Evolutionary conservation across 371 early-diverging fungal genomes (phyloP).

Genomic region (Nosema granulosis): DNA sequence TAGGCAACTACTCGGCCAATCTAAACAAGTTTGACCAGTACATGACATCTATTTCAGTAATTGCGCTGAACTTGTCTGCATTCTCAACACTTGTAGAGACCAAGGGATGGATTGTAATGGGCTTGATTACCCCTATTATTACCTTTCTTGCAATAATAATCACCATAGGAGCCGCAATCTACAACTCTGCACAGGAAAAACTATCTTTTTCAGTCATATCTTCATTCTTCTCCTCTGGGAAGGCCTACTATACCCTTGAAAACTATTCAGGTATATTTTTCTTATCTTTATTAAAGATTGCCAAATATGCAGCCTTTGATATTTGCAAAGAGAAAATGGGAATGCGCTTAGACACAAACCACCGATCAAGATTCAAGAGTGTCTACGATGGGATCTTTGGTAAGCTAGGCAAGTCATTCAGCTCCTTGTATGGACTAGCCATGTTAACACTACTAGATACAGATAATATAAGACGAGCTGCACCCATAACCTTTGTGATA

Average conservation of each 20-base stretch:
- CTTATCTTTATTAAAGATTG: conserved; percentile 55
- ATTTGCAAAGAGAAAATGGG: conserved; percentile 66
- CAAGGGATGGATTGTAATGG: conserved; percentile 61
- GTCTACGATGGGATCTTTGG: conserved; percentile 67
- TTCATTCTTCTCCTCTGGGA: conserved; percentile 1
- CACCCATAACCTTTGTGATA: conserved; percentile 37
- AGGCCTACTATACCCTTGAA: conserved; percentile 30
- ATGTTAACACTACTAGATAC: conserved; percentile 47
- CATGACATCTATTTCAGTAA: conserved; percentile 55
- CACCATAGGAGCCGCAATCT: conserved; percentile 47
- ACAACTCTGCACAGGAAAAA: conserved; percentile 48
- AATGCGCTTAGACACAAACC: conserved; percentile 61
- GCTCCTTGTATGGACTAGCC: conserved; percentile 58
- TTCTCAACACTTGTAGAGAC: conserved; percentile 61
- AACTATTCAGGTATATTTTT: conserved; percentile 48
- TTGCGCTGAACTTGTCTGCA: conserved; percentile 61
- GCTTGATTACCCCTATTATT: conserved; percentile 60
- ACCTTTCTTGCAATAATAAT: conserved; percentile 31
- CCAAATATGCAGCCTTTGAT: conserved; percentile 67
- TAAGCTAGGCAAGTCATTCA: conserved; percentile 66
- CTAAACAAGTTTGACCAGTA: conserved; percentile 59
- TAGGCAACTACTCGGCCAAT: conserved; percentile 43
- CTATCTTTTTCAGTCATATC: conserved; percentile 36
- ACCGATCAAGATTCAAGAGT: conserved; percentile 66
- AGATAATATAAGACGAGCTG: conserved; percentile 58